Evolutionary conservation across 1,284 basidiomycete genomes (phyloP).

Genomic region (Ceratobasidium sp.): DNA sequence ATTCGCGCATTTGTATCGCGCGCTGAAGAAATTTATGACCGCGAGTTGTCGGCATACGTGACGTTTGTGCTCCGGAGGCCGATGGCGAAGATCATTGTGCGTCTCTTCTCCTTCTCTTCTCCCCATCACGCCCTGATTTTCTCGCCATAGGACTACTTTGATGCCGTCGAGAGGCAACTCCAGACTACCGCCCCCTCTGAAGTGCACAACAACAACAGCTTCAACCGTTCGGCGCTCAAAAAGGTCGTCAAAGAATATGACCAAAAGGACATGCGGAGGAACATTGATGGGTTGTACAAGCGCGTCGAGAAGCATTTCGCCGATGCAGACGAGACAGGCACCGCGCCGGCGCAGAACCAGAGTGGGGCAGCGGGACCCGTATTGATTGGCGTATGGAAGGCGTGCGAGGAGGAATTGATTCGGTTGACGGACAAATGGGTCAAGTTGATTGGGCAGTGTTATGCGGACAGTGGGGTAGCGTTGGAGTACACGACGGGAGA

Average conservation of each 20-base stretch:
- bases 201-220: conserved; percentile 81
- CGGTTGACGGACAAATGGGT: conserved; percentile 78
- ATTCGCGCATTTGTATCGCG: conserved; percentile 77
- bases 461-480: conserved; percentile 74
- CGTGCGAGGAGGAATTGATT: conserved; percentile 85
- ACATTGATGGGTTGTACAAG: conserved; percentile 87
- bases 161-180: conserved; percentile 88
- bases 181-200: conserved; percentile 86
- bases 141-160: conserved; percentile 86
- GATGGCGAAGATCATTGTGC: conserved; percentile 87
- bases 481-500: conserved; percentile 72
- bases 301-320: conserved; percentile 97
- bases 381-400: conserved; percentile 87
- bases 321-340: conserved; percentile 67
- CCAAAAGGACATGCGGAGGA: conserved; percentile 88
- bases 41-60: conserved; percentile 88
- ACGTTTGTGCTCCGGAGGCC: conserved; percentile 89
- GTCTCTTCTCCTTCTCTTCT: neutral
- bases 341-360: conserved; percentile 56
- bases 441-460: conserved; percentile 80
- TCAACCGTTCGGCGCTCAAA: conserved; percentile 82
- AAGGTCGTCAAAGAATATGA: conserved; percentile 89
- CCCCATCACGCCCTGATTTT: conserved; percentile 18
- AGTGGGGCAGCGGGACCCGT: conserved; percentile 69
- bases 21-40: conserved; percentile 88